These are phyloP conservation scores for Suhomyces yuchorum DNA, from an alignment of 1,139 yeast species.

Conservation along the genomic window DNA sequence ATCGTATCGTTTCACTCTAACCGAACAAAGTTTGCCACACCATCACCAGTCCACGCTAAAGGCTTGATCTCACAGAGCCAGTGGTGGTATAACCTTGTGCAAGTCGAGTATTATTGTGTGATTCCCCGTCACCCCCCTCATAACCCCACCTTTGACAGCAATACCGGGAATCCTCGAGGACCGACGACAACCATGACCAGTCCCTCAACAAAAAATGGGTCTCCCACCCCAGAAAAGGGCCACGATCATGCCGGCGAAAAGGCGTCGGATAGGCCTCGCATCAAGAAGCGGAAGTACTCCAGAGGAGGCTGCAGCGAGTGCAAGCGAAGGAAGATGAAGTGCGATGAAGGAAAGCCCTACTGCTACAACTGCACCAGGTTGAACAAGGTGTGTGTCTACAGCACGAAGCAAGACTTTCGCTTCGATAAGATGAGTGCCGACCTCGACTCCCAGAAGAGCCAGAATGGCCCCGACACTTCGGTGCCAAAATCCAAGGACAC, in stretches of 20 bases:
- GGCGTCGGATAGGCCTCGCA: conserved; percentile 1
- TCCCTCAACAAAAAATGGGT: background rate
- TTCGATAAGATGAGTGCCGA: conserved; percentile 17
- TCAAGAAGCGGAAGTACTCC: conserved; percentile 53
- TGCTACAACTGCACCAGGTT: conserved; percentile 51
- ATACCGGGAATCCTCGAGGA: background rate
- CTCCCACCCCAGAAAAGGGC: background rate
- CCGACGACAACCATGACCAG: background rate
- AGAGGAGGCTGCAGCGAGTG: conserved; percentile 67
- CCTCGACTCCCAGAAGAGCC: background rate
- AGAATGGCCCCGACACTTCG: background rate
- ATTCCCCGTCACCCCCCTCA: background rate
- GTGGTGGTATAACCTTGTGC: background rate
- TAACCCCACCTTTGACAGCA: background rate
- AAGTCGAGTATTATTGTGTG: background rate
- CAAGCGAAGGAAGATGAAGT: conserved; percentile 60
- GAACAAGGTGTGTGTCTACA: conserved; percentile 51
- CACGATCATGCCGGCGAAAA: background rate
- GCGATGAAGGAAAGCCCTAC: conserved; percentile 27
- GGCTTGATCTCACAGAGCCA: background rate
- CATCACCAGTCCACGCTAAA: background rate
- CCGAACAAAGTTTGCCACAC: background rate
- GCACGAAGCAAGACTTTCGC: conserved; percentile 34
- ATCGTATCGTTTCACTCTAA: conserved; percentile 5
- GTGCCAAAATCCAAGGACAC: background rate